phyloP scores from a whole-genome alignment of 495 filamentous ascomycete genomes.

The Staphylotrichum longicolle region DNA sequence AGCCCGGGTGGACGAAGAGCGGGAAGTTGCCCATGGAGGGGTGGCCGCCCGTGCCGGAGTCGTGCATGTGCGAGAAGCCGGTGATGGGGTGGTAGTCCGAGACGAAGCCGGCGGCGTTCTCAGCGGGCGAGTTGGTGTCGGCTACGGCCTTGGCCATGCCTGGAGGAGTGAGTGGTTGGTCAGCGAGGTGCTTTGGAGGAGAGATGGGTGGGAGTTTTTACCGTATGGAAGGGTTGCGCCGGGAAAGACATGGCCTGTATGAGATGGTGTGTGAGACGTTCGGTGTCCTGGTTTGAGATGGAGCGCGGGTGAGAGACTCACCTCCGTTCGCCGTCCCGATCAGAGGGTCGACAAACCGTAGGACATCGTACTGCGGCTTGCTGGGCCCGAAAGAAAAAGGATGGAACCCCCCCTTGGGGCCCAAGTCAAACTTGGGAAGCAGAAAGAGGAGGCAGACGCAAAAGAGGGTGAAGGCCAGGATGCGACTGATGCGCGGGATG shows the following conservation, averaged over 20 bases:
- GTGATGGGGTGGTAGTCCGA: constrained; percentile 50
- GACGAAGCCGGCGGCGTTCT: constrained; percentile 68
- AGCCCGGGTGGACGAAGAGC: constrained; percentile 65
- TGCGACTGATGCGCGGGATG: constrained; percentile 39
- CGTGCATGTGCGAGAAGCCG: constrained; percentile 66
- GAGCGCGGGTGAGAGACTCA: constrained; percentile 11
- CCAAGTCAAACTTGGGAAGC: constrained; percentile 28
- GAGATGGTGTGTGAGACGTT: constrained; percentile 3
- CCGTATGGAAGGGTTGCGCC: constrained; percentile 70
- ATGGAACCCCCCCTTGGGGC: constrained; percentile 16
- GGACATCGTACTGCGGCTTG: constrained; percentile 29
- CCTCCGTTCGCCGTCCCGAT: constrained; percentile 65
- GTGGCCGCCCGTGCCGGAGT: constrained; percentile 58
- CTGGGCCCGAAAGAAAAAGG: constrained; percentile 22
- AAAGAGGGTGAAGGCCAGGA: constrained; percentile 33
- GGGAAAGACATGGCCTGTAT: constrained; percentile 63
- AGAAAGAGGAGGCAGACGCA: constrained; percentile 33
- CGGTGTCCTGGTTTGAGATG: background rate
- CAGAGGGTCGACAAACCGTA: constrained; percentile 52
- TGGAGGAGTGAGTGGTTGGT: constrained; percentile 20
- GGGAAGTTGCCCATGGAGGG: constrained; percentile 74
- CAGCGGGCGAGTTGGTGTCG: constrained; percentile 49
- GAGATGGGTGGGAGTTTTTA: constrained; percentile 20
- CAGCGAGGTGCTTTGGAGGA: background rate
- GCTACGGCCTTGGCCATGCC: constrained; percentile 70